Evolutionary conservation across 345 rosid species (phyloP).

Genomic region (Salix suchowensis): DNA sequence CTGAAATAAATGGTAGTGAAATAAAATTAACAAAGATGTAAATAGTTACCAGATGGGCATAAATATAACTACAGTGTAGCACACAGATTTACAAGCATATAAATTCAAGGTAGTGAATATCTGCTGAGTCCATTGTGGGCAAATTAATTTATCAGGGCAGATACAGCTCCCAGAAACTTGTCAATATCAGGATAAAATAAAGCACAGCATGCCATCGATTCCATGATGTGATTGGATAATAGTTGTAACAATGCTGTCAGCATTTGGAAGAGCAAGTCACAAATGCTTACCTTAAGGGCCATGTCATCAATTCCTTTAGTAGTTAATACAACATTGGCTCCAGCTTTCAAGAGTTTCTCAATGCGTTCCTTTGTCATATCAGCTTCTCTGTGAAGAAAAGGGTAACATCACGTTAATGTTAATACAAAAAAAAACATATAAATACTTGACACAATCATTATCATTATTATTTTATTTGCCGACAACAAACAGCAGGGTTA

Average conservation of each 20-base stretch:
- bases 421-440: neutral
- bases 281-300: slow-evolving; percentile 74
- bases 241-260: neutral
- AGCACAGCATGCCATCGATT: neutral
- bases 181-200: neutral
- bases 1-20: slow-evolving; percentile 31
- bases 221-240: neutral
- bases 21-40: neutral
- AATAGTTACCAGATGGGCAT: neutral
- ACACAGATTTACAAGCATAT: neutral
- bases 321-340: slow-evolving; percentile 94
- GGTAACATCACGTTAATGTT: slow-evolving; percentile 8
- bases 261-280: neutral
- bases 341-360: slow-evolving; percentile 86
- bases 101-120: neutral
- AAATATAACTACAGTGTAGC: neutral
- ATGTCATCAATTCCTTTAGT: slow-evolving; percentile 99
- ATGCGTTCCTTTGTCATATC: slow-evolving; percentile 97
- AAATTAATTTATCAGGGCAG: neutral
- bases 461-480: neutral
- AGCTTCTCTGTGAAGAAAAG: slow-evolving; percentile 62
- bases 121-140: neutral
- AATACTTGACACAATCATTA: neutral
- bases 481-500: neutral
- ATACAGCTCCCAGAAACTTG: neutral